phyloP scores from a whole-genome alignment of 2,329 filamentous ascomycete genomes.

The Aspergillus persii region DNA sequence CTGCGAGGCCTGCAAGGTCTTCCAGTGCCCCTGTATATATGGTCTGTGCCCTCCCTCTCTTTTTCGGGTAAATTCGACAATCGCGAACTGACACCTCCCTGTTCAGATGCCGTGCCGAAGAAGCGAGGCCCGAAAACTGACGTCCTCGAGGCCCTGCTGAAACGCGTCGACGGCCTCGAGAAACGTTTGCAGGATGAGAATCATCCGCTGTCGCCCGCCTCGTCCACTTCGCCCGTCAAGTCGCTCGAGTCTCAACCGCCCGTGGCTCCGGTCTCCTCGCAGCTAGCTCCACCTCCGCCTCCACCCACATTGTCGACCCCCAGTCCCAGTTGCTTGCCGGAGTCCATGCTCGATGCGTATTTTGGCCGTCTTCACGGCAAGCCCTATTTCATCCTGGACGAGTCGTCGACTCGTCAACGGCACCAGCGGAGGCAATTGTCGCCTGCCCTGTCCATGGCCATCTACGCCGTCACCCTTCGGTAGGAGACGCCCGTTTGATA shows the following conservation, averaged over 20 bases:
- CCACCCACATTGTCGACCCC: slow-evolving; percentile 40
- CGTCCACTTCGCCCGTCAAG: slow-evolving; percentile 45
- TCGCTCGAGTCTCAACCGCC: slow-evolving; percentile 7
- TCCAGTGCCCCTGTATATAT: slow-evolving; percentile 84
- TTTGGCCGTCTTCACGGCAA: slow-evolving; percentile 78
- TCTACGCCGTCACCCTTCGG: slow-evolving; percentile 61
- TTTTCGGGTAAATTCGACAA: slow-evolving; percentile 4
- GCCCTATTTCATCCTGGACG: slow-evolving; percentile 78
- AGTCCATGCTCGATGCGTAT: slow-evolving; percentile 72
- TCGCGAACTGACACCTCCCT: slow-evolving; percentile 32
- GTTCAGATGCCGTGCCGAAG: slow-evolving; percentile 74
- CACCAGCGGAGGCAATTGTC: slow-evolving; percentile 67
- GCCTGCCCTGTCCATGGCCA: slow-evolving; percentile 50
- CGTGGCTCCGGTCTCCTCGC: slow-evolving; percentile 14
- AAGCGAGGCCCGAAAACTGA: slow-evolving; percentile 89
- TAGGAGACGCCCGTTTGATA: slow-evolving; percentile 29
- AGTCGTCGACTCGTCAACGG: slow-evolving; percentile 69
- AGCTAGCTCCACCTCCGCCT: slow-evolving; percentile 15
- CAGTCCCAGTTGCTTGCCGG: slow-evolving; percentile 50
- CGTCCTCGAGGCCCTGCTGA: slow-evolving; percentile 78
- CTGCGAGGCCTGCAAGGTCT: slow-evolving; percentile 85
- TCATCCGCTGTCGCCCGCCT: slow-evolving; percentile 41
- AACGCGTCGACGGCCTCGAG: slow-evolving; percentile 81
- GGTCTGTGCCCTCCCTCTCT: slow-evolving; percentile 51
- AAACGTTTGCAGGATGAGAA: slow-evolving; percentile 72